Conservation (phyloP, 2,329 filamentous ascomycete genomes). For the Fusarium udum region DNA sequence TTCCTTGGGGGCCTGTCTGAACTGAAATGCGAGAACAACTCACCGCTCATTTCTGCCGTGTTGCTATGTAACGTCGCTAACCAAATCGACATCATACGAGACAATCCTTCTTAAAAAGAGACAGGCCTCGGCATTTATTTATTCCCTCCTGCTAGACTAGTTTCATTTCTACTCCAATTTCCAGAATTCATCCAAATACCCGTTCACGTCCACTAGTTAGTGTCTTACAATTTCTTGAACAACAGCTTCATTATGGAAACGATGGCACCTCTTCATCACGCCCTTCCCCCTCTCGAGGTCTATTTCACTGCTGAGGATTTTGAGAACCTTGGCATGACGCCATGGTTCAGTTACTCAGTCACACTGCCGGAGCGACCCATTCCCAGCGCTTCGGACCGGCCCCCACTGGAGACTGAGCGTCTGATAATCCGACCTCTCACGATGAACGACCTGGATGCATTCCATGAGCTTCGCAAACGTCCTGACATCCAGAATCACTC, state of each 20-base stretch:
- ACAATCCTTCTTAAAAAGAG: constrained; percentile 7
- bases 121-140: constrained; percentile 15
- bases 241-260: constrained; percentile 22
- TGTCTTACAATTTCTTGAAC: neutral
- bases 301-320: constrained; percentile 5
- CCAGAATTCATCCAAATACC: neutral
- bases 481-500: constrained; percentile 12
- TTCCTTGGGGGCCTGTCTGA: neutral
- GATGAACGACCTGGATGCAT: constrained; percentile 24
- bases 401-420: constrained; percentile 23
- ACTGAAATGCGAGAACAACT: constrained; percentile 11
- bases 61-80: constrained; percentile 25
- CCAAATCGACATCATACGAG: constrained; percentile 16
- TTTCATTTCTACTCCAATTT: neutral
- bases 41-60: constrained; percentile 29
- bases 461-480: constrained; percentile 19
- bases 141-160: neutral
- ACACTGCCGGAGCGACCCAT: constrained; percentile 26
- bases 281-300: constrained; percentile 12
- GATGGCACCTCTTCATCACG: constrained; percentile 21
- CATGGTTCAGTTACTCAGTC: constrained; percentile 35
- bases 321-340: constrained; percentile 27
- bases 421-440: constrained; percentile 25
- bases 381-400: constrained; percentile 19
- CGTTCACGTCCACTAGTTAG: neutral